Evolutionary conservation across 495 filamentous ascomycete genomes (phyloP).

Genomic region (Podospora anserina): DNA sequence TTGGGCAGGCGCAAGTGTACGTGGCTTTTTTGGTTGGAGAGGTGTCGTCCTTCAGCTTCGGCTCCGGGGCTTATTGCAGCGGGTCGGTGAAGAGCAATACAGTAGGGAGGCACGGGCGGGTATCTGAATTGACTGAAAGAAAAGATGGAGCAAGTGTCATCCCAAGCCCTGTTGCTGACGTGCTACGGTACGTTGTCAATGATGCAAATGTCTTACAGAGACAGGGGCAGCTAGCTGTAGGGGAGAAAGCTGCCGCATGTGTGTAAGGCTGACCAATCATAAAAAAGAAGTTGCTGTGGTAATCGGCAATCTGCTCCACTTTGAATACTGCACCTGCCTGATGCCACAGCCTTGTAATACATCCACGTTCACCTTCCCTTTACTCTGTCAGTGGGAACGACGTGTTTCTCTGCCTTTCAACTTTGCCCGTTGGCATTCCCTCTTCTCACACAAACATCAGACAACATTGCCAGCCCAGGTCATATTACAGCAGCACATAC

Average conservation of each 20-base stretch:
- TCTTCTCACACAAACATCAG: too few relatives aligned
- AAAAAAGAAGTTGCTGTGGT: background rate
- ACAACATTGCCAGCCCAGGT: too few relatives aligned
- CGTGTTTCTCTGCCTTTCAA: background rate
- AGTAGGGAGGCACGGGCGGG: background rate
- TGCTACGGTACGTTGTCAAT: background rate
- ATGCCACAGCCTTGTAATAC: conserved; percentile 10
- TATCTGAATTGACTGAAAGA: background rate
- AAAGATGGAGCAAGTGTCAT: background rate
- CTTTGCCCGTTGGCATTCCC: too few relatives aligned
- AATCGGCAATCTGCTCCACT: background rate
- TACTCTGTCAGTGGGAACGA: background rate
- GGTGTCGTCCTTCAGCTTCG: background rate
- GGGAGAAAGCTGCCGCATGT: background rate
- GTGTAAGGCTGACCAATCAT: conserved; percentile 3
- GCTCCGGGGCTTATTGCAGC: background rate
- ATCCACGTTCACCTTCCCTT: background rate
- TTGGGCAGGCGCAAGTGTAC: conserved; percentile 7
- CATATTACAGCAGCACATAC: too few relatives aligned
- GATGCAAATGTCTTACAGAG: conserved; percentile 3
- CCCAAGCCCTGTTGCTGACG: background rate
- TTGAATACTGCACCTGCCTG: background rate
- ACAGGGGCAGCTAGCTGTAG: background rate
- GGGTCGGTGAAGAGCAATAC: background rate
- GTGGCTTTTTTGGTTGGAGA: conserved; percentile 17